phyloP scores from a whole-genome alignment of 1,139 yeast genomes.

The Yamadazyma membranifaciens region DNA sequence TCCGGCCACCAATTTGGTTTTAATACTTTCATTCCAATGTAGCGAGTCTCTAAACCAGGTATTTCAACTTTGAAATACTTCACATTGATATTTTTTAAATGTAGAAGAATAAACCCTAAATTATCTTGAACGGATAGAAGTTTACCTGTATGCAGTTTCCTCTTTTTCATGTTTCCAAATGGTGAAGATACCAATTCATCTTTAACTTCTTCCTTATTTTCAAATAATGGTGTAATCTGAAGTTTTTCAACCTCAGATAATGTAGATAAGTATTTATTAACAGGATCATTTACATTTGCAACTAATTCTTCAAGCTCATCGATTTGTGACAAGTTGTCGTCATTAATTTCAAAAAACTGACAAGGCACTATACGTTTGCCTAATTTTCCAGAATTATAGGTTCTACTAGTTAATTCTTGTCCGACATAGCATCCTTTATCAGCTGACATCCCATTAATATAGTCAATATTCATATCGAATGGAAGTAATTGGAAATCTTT shows the following conservation, averaged over 20 bases:
- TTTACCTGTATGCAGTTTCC: constrained; percentile 54
- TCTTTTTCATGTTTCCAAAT: constrained; percentile 23
- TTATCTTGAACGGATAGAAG: constrained; percentile 56
- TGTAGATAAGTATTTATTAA: constrained; percentile 17
- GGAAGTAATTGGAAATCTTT: constrained; percentile 58
- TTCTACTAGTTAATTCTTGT: constrained; percentile 89
- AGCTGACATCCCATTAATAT: constrained; percentile 75
- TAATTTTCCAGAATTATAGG: constrained; percentile 78
- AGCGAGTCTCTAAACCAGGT: constrained; percentile 20
- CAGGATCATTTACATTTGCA: constrained; percentile 17
- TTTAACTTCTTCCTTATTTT: constrained; percentile 8
- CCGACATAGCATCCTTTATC: constrained; percentile 97
- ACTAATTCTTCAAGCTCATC: constrained; percentile 15
- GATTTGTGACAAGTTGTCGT: constrained; percentile 16
- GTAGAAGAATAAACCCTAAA: constrained; percentile 64
- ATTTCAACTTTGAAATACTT: constrained; percentile 30
- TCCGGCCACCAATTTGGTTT: constrained; percentile 72
- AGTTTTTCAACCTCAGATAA: constrained; percentile 24
- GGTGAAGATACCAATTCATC: constrained; percentile 7
- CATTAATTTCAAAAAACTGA: constrained; percentile 38
- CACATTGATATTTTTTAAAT: constrained; percentile 41
- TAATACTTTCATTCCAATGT: constrained; percentile 45
- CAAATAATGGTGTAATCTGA: constrained; percentile 22
- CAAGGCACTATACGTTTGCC: constrained; percentile 82
- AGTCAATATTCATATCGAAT: constrained; percentile 80